phyloP scores from a whole-genome alignment of 352 stramenopile genomes.

The Globisporangium paroecandrum region DNA sequence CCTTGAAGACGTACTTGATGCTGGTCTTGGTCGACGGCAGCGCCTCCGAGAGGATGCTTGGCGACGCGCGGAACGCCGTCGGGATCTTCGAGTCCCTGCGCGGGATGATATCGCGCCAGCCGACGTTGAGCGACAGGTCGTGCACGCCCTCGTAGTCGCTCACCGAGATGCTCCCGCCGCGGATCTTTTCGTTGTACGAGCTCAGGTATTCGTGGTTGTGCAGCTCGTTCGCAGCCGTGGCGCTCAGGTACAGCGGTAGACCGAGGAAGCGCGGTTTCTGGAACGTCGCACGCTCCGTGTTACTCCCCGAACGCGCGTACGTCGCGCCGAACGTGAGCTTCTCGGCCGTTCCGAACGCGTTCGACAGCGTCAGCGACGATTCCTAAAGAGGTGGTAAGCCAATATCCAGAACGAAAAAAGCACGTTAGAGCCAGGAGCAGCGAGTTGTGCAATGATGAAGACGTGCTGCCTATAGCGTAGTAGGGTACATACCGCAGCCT shows the following conservation, averaged over 20 bases:
- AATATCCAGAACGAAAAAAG: background rate
- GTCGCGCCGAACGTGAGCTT: constrained; percentile 78
- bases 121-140: constrained; percentile 80
- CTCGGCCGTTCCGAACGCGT: constrained; percentile 80
- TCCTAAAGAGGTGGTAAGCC: constrained; percentile 32
- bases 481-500: constrained; percentile 51
- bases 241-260: constrained; percentile 74
- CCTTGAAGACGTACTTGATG: constrained; percentile 91
- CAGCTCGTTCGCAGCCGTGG: constrained; percentile 76
- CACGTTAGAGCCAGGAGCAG: constrained; percentile 4
- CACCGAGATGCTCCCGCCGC: constrained; percentile 77
- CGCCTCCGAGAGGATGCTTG: constrained; percentile 87
- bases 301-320: constrained; percentile 83
- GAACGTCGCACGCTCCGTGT: constrained; percentile 80
- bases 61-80: constrained; percentile 86
- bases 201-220: constrained; percentile 84
- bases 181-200: constrained; percentile 88
- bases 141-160: constrained; percentile 85
- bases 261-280: constrained; percentile 87
- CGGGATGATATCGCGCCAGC: constrained; percentile 86
- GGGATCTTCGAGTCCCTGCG: constrained; percentile 80
- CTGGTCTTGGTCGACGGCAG: constrained; percentile 90
- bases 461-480: background rate
- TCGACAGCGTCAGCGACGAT: constrained; percentile 81
- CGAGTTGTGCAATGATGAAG: background rate